Conservation (phyloP, 108 stramenopile genomes). For the Discostella stelligeroides region DNA sequence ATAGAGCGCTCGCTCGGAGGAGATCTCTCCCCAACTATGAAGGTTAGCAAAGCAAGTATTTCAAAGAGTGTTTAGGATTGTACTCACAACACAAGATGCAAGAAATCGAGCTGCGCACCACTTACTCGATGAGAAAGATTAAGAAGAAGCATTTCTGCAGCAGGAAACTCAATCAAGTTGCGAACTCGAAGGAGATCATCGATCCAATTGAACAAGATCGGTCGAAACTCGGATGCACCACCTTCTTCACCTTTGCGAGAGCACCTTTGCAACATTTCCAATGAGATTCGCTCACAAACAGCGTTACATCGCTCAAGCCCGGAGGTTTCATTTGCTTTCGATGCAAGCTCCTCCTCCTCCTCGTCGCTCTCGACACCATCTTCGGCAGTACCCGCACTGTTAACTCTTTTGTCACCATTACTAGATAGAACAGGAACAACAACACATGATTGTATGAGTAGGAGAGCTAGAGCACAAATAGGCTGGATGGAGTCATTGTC, state of each 20-base stretch:
- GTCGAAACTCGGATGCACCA: conserved; percentile 89
- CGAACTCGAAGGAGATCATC: conserved; percentile 86
- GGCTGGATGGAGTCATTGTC: conserved; percentile 77
- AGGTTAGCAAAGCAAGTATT: not conserved
- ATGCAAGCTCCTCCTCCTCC: conserved; percentile 23
- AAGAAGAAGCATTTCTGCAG: conserved; percentile 87
- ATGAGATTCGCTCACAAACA: conserved; percentile 64
- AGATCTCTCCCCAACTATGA: conserved; percentile 59
- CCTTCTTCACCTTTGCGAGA: conserved; percentile 82
- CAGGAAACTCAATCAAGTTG: conserved; percentile 86
- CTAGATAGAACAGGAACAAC: conserved; percentile 46
- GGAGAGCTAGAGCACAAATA: conserved; percentile 74
- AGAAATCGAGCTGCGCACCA: not conserved
- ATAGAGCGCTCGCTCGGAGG: conserved; percentile 54
- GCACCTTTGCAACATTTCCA: conserved; percentile 70
- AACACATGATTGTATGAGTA: conserved; percentile 84
- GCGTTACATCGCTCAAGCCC: conserved; percentile 64
- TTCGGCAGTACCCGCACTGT: conserved; percentile 21
- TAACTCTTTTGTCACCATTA: conserved; percentile 30
- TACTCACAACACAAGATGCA: not conserved
- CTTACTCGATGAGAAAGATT: conserved; percentile 48
- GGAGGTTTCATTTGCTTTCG: conserved; percentile 46
- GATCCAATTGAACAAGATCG: conserved; percentile 81
- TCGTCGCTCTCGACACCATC: conserved; percentile 35
- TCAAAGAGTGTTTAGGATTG: not conserved